phyloP scores from a whole-genome alignment of 768 basidiomycete genomes.

The Tephrocybe sp. region DNA sequence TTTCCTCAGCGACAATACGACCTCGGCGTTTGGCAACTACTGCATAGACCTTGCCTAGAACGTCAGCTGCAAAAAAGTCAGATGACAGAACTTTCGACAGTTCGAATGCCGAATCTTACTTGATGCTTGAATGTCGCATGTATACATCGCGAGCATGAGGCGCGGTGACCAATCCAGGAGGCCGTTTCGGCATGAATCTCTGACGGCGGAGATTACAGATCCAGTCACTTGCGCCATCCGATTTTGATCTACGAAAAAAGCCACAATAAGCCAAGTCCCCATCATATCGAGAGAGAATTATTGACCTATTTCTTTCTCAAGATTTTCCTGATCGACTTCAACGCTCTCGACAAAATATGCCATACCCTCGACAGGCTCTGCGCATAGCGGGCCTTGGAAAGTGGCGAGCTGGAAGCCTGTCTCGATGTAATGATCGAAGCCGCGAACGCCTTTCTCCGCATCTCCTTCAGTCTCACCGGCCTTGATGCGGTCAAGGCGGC shows the following conservation, averaged over 20 bases:
- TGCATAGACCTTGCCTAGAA: conserved; percentile 95
- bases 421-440: conserved; percentile 84
- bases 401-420: conserved; percentile 94
- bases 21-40: conserved; percentile 92
- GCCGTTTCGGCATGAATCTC: conserved; percentile 87
- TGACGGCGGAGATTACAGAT: conserved; percentile 83
- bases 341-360: conserved; percentile 86
- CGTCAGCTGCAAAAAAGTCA: conserved; percentile 71
- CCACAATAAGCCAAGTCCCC: conserved; percentile 15
- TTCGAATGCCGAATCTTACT: conserved; percentile 50
- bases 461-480: conserved; percentile 27
- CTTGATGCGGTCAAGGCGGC: conserved; percentile 41
- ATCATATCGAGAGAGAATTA: conserved; percentile 10
- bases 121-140: conserved; percentile 97
- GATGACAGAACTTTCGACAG: conserved; percentile 8
- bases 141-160: conserved; percentile 97
- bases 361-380: conserved; percentile 92
- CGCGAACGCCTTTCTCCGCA: conserved; percentile 32
- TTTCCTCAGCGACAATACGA: conserved; percentile 92
- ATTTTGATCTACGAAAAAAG: conserved; percentile 58
- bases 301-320: conserved; percentile 69
- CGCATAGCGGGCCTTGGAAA: conserved; percentile 92
- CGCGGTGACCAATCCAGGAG: conserved; percentile 97
- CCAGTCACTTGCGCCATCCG: conserved; percentile 83
- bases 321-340: conserved; percentile 52